Evolutionary conservation across 805 yeast genomes (phyloP).

Genomic region (Brettanomyces bruxellensis): DNA sequence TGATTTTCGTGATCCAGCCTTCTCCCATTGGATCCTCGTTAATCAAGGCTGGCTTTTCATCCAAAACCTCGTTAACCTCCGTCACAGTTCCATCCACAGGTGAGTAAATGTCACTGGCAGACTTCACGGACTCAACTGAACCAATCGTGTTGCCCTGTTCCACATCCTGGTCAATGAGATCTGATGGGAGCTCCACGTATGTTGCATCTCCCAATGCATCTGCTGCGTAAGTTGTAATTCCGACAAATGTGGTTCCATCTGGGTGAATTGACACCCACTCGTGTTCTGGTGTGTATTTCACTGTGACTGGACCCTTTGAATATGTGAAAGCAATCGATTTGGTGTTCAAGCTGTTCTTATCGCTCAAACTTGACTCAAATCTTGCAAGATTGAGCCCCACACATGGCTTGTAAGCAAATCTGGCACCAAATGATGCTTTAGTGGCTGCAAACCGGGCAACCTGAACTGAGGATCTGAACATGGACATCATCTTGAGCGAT

Average conservation of each 20-base stretch:
- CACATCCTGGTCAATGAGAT: constrained; percentile 19
- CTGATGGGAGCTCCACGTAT: constrained; percentile 75
- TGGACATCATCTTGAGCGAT: not conserved
- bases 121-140: constrained; percentile 89
- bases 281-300: constrained; percentile 79
- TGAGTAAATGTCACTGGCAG: constrained; percentile 86
- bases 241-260: constrained; percentile 77
- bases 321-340: constrained; percentile 22
- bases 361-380: constrained; percentile 11
- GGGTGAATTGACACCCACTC: constrained; percentile 89
- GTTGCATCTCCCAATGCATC: constrained; percentile 97
- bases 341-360: constrained; percentile 21
- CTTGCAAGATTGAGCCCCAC: constrained; percentile 3
- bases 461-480: not conserved
- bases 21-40: constrained; percentile 88
- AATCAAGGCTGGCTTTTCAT: constrained; percentile 65
- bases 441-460: not conserved
- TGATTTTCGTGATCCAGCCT: constrained; percentile 85
- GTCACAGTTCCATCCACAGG: constrained; percentile 75
- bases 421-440: not conserved
- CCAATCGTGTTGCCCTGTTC: constrained; percentile 82
- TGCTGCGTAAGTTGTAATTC: constrained; percentile 90
- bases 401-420: not conserved
- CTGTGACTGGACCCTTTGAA: constrained; percentile 35
- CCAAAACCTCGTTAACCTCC: constrained; percentile 62